Base-by-base conservation (phyloP, 345 rosid genomes). In the Eucalyptus caleyi region DNA sequence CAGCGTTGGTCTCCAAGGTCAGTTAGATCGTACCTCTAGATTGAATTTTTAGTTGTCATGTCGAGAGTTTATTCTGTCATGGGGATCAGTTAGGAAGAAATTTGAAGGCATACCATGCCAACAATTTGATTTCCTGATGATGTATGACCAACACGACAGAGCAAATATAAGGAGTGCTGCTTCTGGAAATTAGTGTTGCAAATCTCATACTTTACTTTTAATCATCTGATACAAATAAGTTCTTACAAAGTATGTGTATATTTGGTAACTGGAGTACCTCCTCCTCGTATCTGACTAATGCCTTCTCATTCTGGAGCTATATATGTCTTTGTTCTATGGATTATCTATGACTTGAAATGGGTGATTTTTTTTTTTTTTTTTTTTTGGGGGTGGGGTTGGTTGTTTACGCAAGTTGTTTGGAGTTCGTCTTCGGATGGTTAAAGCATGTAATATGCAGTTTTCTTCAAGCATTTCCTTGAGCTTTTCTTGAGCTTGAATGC, bases 1-100 rank as follows among this genome's bases (percentile, higher is more conserved):
- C 13, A 59, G 93, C 88, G 91, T 93, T 54, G 54, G 42, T 42
- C 80, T 92, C 5, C 95, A 92, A 91, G 98, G 98, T 96, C 92
- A 60, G 86, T 56, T 45, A 88, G 47, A 85, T 85, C 24, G 77
- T 65, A 56, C 18, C 30, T n/a, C 23, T 42, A 7, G 40, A 72
- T 37, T 69, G 72, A 49, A 37, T 54, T 32, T 82, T 24, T 26
- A n/a, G 18, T 87, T 89, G 67, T 23, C 6, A 85, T 37, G 18
- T 83, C 15, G 42, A 56, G 83, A 50, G 26, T 51, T n/a, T 34
- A 87, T n/a, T 72, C 26, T 80, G 26, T 47, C 26, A 5, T 23
- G 45, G 67, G 53, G 13, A 50, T 86, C 60, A 87, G 47, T 21
- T 24, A 40, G 83, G 45, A 69, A 77, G 47, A 77, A 77, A 21